Base-by-base conservation (phyloP, 2,329 filamentous ascomycete species). In the Cladosporium sphaerospermum region DNA sequence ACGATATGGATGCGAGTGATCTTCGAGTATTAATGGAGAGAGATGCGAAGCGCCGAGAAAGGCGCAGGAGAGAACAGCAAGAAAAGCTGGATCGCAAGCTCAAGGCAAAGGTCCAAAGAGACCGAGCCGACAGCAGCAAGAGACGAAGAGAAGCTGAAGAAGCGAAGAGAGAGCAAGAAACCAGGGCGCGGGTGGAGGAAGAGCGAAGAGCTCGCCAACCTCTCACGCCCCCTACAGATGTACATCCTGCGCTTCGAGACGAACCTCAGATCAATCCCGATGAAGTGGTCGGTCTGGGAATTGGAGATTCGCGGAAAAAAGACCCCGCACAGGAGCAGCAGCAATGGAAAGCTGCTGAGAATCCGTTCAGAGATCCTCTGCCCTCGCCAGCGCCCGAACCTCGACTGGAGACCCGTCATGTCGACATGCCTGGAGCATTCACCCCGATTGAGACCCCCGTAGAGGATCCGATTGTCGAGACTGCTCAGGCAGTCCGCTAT, bases 11-110 rank as follows among this genome's bases (percentile, higher is more conserved):
- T 70, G 87, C 93, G 3, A 82, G 86, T 49, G 91, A 89, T 61
- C 69, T 99, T 37, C 81, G 92, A 54, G 88, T 95, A 66, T 76
- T 97, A 31, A 86, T 99, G 81, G 93, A 99, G 62, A 78, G 93
- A 55, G 93, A 99, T 64, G 79, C 85, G 59, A 82, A 91, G 62
- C 81, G 93, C 54, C 83, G 80, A 59, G 88, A 96, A 60, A 83
- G 83, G 66, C 91, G 88, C 70, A 81, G 79, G 50, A 75, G 80
- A 54, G 78, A 78, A 36, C 85, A 92, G 18, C 81, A 83, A 57
- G 83, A 89, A 57, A 82, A 79, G 58, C 71, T 84, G 19, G 82
- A 86, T 59, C 78, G 79, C 51, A 82, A 80, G 54, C 71, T 93
- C 19, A 78, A 83, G 39, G 78, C 81, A 48, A 78, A 81, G 57